A percentile compares a stretch with the other conserved stretches of the same genome.
Evolutionary conservation across 257 asterid species (phyloP).

Genomic region (Petunia secreta): DNA sequence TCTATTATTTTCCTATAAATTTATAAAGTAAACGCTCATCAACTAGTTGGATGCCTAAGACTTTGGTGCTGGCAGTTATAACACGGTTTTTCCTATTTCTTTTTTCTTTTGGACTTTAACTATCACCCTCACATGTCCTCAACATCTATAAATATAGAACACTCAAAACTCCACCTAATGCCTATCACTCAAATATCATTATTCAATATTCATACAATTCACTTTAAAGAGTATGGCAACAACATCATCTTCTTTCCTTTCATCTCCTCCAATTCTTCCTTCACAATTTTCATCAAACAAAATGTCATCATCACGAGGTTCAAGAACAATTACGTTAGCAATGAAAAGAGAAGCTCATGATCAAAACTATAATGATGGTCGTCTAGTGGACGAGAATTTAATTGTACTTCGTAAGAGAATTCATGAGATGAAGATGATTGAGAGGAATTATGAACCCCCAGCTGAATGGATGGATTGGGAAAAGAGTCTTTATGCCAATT

Average conservation of each 20-base stretch:
- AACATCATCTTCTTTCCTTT: conserved; percentile 19
- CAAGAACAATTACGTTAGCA: background rate
- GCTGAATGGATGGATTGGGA: conserved; percentile 52
- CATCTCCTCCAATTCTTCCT: conserved; percentile 22
- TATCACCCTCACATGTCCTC: background rate
- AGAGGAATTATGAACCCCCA: conserved; percentile 41
- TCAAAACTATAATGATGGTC: background rate
- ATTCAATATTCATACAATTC: background rate
- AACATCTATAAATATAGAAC: conserved; percentile 23
- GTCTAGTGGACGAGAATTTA: conserved; percentile 38
- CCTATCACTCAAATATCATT: background rate
- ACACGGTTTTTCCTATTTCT: conserved; percentile 34
- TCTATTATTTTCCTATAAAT: background rate
- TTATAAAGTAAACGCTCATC: background rate
- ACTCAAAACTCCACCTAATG: too few relatives aligned
- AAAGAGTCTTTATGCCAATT: conserved; percentile 33
- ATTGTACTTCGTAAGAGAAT: conserved; percentile 42
- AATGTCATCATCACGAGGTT: background rate
- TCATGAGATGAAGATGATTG: conserved; percentile 45
- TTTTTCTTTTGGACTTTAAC: background rate
- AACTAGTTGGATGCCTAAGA: background rate
- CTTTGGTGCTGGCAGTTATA: conserved; percentile 18
- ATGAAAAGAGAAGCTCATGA: conserved; percentile 32
- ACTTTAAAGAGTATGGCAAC: conserved; percentile 29
- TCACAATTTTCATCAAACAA: background rate